Evolutionary conservation across 1,284 basidiomycete genomes (phyloP).

Genomic region (Ustilago lituana): DNA sequence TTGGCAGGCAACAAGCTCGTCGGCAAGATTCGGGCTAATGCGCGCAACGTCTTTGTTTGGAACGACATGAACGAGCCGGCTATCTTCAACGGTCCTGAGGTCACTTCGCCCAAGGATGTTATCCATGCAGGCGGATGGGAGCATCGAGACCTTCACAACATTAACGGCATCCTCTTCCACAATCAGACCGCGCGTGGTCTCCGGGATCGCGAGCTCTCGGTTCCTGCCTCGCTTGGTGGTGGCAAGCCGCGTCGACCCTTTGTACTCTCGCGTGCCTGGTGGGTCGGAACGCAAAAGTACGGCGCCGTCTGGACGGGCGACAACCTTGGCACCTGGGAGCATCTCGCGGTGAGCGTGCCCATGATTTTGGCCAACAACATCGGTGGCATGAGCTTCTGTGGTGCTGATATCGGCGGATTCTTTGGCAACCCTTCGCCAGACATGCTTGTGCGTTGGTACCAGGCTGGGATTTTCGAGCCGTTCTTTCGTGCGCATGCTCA

Average conservation of each 20-base stretch:
- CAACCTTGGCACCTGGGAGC: conserved; percentile 96
- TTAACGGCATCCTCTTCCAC: conserved; percentile 75
- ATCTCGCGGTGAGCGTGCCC: conserved; percentile 90
- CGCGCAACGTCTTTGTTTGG: conserved; percentile 83
- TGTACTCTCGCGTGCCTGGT: conserved; percentile 94
- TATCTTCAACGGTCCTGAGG: conserved; percentile 97
- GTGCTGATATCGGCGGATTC: conserved; percentile 97
- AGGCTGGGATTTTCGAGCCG: conserved; percentile 90
- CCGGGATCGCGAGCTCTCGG: conserved; percentile 74
- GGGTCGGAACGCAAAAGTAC: conserved; percentile 91
- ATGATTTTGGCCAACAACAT: conserved; percentile 92
- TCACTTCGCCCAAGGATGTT: conserved; percentile 94
- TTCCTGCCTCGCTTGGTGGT: conserved; percentile 74
- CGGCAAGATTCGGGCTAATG: conserved; percentile 60
- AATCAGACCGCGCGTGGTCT: conserved; percentile 86
- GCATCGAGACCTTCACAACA: conserved; percentile 93
- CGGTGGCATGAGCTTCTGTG: conserved; percentile 91
- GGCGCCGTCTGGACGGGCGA: conserved; percentile 99
- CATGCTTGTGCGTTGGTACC: conserved; percentile 97
- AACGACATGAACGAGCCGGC: conserved; percentile 99
- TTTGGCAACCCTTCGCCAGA: conserved; percentile 95
- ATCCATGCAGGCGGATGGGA: conserved; percentile 95
- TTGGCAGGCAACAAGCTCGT: conserved; percentile 38
- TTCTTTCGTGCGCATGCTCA: conserved; percentile 99
- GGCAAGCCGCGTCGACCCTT: conserved; percentile 74